phyloP scores from a whole-genome alignment of 192 early-diverging fungal species.

The Backusella tarrabulga region DNA sequence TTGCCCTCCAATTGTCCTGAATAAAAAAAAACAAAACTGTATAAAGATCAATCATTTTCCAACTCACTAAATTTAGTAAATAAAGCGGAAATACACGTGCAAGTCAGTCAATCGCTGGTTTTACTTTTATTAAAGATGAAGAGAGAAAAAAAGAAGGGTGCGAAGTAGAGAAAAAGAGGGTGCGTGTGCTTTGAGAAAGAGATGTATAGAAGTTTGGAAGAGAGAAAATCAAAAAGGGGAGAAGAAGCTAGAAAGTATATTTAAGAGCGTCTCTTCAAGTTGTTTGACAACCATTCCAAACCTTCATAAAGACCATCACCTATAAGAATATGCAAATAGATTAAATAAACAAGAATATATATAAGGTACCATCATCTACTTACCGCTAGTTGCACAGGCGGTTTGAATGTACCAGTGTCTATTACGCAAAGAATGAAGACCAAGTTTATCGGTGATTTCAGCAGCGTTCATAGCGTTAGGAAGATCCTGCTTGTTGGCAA shows the following conservation, averaged over 20 bases:
- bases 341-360: not conserved
- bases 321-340: not conserved
- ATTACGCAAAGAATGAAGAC: constrained; percentile 75
- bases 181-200: not conserved
- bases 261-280: constrained; percentile 55
- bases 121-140: constrained; percentile 6
- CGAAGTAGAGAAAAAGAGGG: not conserved
- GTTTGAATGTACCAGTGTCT: constrained; percentile 94
- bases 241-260: not conserved
- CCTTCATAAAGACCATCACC: constrained; percentile 98
- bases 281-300: constrained; percentile 88
- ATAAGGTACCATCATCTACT: not conserved
- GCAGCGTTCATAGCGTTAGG: constrained; percentile 93
- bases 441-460: constrained; percentile 93
- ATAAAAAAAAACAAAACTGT: not conserved
- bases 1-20: not conserved
- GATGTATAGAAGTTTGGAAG: not conserved
- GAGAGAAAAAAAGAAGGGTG: not conserved
- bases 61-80: constrained; percentile 1
- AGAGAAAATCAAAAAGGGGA: not conserved
- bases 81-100: constrained; percentile 5
- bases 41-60: not conserved
- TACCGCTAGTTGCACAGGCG: constrained; percentile 74
- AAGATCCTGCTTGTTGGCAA: constrained; percentile 99
- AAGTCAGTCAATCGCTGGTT: constrained; percentile 6